These are phyloP conservation scores for Suhomyces maxii DNA, from an alignment of 1,139 yeast species.

Conservation along the genomic window DNA sequence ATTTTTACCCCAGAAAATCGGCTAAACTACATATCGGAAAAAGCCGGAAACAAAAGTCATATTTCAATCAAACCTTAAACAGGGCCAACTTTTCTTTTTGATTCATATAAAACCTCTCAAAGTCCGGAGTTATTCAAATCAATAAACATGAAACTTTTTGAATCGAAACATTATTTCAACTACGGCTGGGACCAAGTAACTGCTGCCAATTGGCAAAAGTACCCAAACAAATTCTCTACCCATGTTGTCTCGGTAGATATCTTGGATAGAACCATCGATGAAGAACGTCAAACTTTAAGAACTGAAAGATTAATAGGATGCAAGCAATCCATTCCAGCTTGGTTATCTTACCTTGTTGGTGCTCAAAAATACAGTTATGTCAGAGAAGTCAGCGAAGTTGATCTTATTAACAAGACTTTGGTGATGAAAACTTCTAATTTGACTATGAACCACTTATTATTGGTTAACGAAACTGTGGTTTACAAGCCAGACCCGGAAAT, in stretches of 20 bases:
- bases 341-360: constrained; percentile 78
- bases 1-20: too few species aligned
- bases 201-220: constrained; percentile 95
- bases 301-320: constrained; percentile 91
- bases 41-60: not conserved
- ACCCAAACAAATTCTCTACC: constrained; percentile 87
- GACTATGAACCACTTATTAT: constrained; percentile 74
- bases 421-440: constrained; percentile 84
- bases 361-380: constrained; percentile 75
- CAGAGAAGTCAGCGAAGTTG: constrained; percentile 86
- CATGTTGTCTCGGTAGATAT: constrained; percentile 97
- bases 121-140: not conserved
- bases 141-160: constrained; percentile 69
- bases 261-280: constrained; percentile 66
- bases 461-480: constrained; percentile 81
- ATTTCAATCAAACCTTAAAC: not conserved
- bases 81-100: not conserved
- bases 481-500: constrained; percentile 67
- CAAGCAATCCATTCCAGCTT: constrained; percentile 80
- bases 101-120: not conserved
- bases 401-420: constrained; percentile 61
- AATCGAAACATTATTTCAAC: constrained; percentile 63
- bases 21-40: not conserved
- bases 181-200: constrained; percentile 95
- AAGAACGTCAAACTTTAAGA: constrained; percentile 54